phyloP scores from a whole-genome alignment of 352 stramenopile species.

The Globisporangium cylindrosporum region DNA sequence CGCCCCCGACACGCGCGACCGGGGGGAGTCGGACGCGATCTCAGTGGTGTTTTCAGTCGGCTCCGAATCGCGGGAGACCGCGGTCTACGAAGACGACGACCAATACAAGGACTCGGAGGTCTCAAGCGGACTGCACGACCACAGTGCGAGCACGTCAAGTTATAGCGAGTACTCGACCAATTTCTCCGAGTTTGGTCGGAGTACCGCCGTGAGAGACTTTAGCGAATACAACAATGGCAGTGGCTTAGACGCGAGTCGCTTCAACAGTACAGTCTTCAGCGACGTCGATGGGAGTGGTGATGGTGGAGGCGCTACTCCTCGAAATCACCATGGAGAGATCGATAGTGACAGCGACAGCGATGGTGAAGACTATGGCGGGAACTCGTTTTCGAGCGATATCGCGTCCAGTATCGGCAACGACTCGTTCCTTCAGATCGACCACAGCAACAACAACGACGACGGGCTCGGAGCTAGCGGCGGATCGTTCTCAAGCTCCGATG shows the following conservation, averaged over 20 bases:
- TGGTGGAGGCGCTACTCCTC: not conserved
- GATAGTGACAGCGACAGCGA: slow-evolving; percentile 22
- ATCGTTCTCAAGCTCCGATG: slow-evolving; percentile 8
- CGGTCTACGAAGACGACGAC: not conserved
- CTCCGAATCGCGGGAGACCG: slow-evolving; percentile 1
- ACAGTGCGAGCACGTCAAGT: slow-evolving; percentile 12
- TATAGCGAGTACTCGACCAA: slow-evolving; percentile 16
- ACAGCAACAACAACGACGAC: not conserved
- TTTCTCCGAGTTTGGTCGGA: slow-evolving; percentile 19
- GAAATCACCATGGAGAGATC: not conserved
- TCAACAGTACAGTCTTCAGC: slow-evolving; percentile 42
- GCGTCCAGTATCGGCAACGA: not conserved
- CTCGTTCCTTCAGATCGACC: slow-evolving; percentile 1
- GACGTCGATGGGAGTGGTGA: not conserved
- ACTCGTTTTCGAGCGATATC: slow-evolving; percentile 10
- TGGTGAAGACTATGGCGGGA: not conserved
- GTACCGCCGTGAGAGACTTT: slow-evolving; percentile 22
- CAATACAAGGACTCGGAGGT: slow-evolving; percentile 4
- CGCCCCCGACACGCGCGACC: slow-evolving; percentile 17
- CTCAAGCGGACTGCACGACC: slow-evolving; percentile 12
- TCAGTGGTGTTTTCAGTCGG: slow-evolving; percentile 14
- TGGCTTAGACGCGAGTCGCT: slow-evolving; percentile 7
- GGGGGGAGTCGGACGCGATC: slow-evolving; percentile 4
- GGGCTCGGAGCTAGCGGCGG: not conserved
- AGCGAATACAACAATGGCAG: slow-evolving; percentile 14